Base-by-base conservation (phyloP, 805 yeast species). In the Priceomyces haplophilus region DNA sequence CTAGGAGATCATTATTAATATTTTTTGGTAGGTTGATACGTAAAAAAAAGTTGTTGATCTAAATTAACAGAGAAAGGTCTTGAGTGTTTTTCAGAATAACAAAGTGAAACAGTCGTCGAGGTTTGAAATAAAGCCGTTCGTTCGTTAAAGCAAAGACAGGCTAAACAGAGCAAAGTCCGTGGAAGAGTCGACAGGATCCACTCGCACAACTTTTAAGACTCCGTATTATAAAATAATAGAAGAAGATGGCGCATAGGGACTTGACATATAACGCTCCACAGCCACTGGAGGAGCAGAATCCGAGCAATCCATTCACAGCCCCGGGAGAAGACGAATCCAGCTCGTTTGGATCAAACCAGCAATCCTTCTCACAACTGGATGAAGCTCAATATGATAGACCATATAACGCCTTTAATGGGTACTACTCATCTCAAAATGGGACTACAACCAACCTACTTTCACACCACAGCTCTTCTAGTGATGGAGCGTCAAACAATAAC, bases 391-490 rank as follows among this genome's bases (percentile, higher is more conserved):
- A 41, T 13, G 48, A 43, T 3, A 38, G 39, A 21, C 41, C 42
- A n/a, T 41, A 33, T 33, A 41, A 67, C 38, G 67, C 64, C 24
- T 73, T 72, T 46, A 61, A 65, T 20, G 74, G 73, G 1, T 70
- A 69, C 52, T 71, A 67, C 53, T 59, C 68, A 15, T 36, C 39
- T 12, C 66, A 66, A 15, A 66, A 64, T 41, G 70, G 69, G 17
- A 69, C 75, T 3, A 56, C 66, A 2, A 55, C 44, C 17, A 36
- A 40, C 31, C 37, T 38, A 35, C 24, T 41, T 18, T 40, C 51
- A 20, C 38, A 47, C 35, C 48, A 44, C 31, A 46, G 50, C 39
- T 41, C 46, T 15, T 47, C 51, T 16, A 43, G 42, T 21, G 38
- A 42, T 27, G 43, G 25, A 3, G 27, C 20, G 4, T 30, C 34